These are phyloP conservation scores for Penicillium steckii DNA, from an alignment of 495 filamentous ascomycete genomes.

Conservation along the genomic window DNA sequence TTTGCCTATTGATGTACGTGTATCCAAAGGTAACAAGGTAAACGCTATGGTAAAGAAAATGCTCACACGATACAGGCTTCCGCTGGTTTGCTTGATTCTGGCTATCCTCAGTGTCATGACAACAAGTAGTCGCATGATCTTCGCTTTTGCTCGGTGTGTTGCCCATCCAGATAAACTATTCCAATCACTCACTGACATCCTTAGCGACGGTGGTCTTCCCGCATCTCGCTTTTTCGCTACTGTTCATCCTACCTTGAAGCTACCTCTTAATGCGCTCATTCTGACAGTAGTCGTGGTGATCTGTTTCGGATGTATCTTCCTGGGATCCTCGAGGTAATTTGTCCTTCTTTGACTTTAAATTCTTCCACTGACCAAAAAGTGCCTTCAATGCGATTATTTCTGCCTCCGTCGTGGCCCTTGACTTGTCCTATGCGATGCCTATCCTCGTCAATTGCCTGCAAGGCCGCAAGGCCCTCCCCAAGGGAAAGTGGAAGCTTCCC, in stretches of 20 bases:
- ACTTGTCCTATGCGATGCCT: conserved; percentile 69
- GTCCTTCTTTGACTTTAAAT: not conserved
- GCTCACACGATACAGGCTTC: conserved; percentile 42
- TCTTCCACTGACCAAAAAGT: conserved; percentile 15
- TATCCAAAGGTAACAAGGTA: not conserved
- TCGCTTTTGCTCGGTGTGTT: conserved; percentile 58
- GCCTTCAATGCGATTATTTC: conserved; percentile 64
- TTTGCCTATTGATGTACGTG: conserved; percentile 63
- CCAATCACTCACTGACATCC: not conserved
- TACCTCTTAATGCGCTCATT: conserved; percentile 66
- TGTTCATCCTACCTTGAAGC: conserved; percentile 58
- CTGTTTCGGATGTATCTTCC: conserved; percentile 67
- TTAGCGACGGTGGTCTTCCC: conserved; percentile 66
- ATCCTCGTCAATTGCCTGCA: conserved; percentile 62
- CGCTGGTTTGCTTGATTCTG: conserved; percentile 67
- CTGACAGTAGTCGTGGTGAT: conserved; percentile 61
- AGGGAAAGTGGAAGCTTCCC: conserved; percentile 58
- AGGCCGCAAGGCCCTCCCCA: conserved; percentile 59
- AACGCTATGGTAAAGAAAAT: not conserved
- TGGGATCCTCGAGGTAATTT: conserved; percentile 59
- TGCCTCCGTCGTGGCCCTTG: conserved; percentile 66
- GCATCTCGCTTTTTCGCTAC: conserved; percentile 58
- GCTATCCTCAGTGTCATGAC: conserved; percentile 69
- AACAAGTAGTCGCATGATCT: conserved; percentile 71
- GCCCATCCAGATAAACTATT: not conserved